Percentiles rank a stretch among this genome's conserved stretches.
These are phyloP conservation scores for Pyrenochaeta sp. DNA, from an alignment of 2,329 filamentous ascomycete species.

Conservation along the genomic window DNA sequence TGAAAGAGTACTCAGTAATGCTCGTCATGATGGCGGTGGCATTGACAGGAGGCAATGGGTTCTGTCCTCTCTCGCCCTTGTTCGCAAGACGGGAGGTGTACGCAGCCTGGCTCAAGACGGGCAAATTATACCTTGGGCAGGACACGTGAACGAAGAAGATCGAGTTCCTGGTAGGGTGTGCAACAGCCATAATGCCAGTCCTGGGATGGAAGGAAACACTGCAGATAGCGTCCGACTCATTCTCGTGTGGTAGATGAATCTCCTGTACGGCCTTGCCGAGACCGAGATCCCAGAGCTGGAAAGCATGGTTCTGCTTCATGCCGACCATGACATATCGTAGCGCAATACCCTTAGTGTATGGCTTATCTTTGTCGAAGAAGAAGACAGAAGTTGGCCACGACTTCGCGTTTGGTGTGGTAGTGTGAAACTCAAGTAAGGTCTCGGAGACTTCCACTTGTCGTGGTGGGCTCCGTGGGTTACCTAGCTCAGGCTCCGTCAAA, in stretches of 20 bases:
- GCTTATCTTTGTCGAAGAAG: slow-evolving; percentile 94
- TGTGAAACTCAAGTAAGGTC: slow-evolving; percentile 85
- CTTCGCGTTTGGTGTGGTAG: slow-evolving; percentile 87
- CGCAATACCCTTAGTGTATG: slow-evolving; percentile 88
- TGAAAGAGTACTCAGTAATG: slow-evolving; percentile 92
- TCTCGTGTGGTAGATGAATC: slow-evolving; percentile 93
- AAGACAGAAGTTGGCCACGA: slow-evolving; percentile 96
- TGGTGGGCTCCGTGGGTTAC: slow-evolving; percentile 53
- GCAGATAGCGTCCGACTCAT: slow-evolving; percentile 97
- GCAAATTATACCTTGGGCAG: slow-evolving; percentile 87
- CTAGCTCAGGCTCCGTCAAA: slow-evolving; percentile 64
- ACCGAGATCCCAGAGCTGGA: slow-evolving; percentile 97
- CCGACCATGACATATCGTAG: slow-evolving; percentile 95
- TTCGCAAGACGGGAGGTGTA: slow-evolving; percentile 82
- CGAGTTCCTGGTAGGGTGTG: slow-evolving; percentile 95
- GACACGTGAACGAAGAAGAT: slow-evolving; percentile 97
- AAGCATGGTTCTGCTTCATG: slow-evolving; percentile 98
- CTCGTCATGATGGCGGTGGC: slow-evolving; percentile 98
- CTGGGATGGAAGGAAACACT: slow-evolving; percentile 93
- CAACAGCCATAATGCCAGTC: slow-evolving; percentile 92
- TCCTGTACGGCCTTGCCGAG: slow-evolving; percentile 96
- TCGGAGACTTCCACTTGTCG: slow-evolving; percentile 78
- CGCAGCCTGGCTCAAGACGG: slow-evolving; percentile 82
- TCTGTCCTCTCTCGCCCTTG: slow-evolving; percentile 59
- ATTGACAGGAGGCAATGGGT: slow-evolving; percentile 77